These are phyloP conservation scores for Kuraishia piskuri DNA, from an alignment of 805 yeast species.

Conservation along the genomic window DNA sequence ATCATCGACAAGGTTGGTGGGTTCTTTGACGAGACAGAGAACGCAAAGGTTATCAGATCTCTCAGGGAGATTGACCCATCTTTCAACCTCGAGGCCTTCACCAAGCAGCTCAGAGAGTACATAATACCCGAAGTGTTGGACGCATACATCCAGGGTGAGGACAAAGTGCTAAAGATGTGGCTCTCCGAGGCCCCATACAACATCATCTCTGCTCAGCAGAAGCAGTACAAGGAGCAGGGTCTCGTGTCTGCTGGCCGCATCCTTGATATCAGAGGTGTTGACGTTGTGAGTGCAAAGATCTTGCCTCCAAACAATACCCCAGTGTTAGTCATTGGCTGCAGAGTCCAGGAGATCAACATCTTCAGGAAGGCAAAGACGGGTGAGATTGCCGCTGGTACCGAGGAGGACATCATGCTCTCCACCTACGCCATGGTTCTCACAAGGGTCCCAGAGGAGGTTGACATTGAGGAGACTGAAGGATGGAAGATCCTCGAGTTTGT, in stretches of 20 bases:
- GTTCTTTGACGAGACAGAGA: conserved; percentile 92
- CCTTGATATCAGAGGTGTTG: conserved; percentile 92
- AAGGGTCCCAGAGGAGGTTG: conserved; percentile 86
- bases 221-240: conserved; percentile 86
- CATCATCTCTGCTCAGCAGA: conserved; percentile 89
- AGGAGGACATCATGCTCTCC: conserved; percentile 84
- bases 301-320: conserved; percentile 90
- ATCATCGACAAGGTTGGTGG: conserved; percentile 75
- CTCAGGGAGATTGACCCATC: conserved; percentile 87
- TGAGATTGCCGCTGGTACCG: conserved; percentile 92
- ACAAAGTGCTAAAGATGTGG: conserved; percentile 77
- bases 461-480: conserved; percentile 86
- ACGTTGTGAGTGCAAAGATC: conserved; percentile 77
- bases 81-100: conserved; percentile 72
- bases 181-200: conserved; percentile 94
- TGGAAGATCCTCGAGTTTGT: conserved; percentile 95
- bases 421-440: conserved; percentile 97
- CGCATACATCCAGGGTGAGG: conserved; percentile 91
- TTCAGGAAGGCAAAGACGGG: conserved; percentile 88
- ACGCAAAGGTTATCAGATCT: conserved; percentile 81
- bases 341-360: conserved; percentile 92
- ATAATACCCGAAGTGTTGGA: conserved; percentile 93
- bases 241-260: conserved; percentile 85
- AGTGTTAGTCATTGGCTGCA: conserved; percentile 84
- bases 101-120: conserved; percentile 78